A percentile compares a stretch with the other conserved stretches of the same genome.
Conservation (phyloP, 2,329 filamentous ascomycete genomes). For the Parafenestella ontariensis region DNA sequence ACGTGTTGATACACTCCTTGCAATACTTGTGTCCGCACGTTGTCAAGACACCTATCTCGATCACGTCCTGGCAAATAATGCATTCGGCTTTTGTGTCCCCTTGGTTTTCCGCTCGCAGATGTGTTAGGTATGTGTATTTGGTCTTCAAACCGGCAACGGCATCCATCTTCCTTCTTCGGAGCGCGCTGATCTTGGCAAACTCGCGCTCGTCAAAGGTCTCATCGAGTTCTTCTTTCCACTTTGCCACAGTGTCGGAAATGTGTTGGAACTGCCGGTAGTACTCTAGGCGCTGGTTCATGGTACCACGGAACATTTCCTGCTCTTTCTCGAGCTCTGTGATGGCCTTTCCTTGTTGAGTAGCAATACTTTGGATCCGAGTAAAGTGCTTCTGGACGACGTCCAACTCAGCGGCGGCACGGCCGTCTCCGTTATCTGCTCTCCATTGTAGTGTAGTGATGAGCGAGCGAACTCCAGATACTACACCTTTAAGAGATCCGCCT, state of each 20-base stretch:
- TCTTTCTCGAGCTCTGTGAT: constrained; percentile 68
- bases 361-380: constrained; percentile 62
- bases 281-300: constrained; percentile 85
- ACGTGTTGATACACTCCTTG: constrained; percentile 81
- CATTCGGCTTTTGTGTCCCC: constrained; percentile 69
- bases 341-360: constrained; percentile 60
- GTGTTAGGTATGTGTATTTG: constrained; percentile 77
- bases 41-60: constrained; percentile 81
- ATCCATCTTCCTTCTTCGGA: constrained; percentile 61
- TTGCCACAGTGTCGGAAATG: constrained; percentile 85
- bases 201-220: constrained; percentile 62
- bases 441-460: constrained; percentile 66
- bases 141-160: constrained; percentile 70
- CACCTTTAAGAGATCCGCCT: constrained; percentile 71
- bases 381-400: constrained; percentile 70
- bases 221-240: constrained; percentile 71
- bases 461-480: constrained; percentile 73
- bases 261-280: constrained; percentile 91
- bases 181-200: constrained; percentile 50
- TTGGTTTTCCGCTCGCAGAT: constrained; percentile 67
- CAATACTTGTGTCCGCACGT: constrained; percentile 89
- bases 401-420: constrained; percentile 68
- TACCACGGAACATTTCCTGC: constrained; percentile 74
- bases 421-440: constrained; percentile 61
- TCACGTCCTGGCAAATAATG: constrained; percentile 81